Conservation (phyloP, 2,329 filamentous ascomycete species). For the Ceratocystis cubensis region DNA sequence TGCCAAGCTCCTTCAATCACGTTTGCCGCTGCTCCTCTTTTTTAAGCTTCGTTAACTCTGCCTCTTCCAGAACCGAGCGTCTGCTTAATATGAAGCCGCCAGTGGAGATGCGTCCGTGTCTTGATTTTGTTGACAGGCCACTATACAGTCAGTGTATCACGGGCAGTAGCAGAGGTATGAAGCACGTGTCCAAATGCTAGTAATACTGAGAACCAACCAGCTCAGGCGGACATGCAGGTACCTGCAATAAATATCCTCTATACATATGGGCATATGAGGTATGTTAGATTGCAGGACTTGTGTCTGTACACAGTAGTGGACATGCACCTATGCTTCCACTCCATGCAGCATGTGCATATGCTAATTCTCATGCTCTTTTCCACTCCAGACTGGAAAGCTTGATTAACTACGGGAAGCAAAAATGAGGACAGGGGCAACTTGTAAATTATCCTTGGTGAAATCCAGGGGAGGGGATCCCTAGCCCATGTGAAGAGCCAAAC, state of each 20-base stretch:
- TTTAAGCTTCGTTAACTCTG: neutral
- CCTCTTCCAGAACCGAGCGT: neutral
- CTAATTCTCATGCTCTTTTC: neutral
- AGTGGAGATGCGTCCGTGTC: neutral
- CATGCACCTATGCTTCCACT: neutral
- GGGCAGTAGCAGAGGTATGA: too few species aligned
- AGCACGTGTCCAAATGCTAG: too few species aligned
- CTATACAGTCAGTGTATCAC: too few species aligned
- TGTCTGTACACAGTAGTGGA: neutral
- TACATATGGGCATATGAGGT: too few species aligned
- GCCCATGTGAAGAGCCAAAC: neutral
- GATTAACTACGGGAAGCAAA: neutral
- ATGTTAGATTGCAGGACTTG: neutral
- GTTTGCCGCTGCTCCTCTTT: neutral
- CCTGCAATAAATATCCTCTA: too few species aligned
- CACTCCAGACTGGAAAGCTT: too few species aligned
- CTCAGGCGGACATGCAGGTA: too few species aligned
- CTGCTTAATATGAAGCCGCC: neutral
- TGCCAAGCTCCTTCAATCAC: too few species aligned
- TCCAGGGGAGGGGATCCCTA: neutral
- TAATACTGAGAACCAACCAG: too few species aligned
- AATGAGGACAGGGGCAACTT: neutral
- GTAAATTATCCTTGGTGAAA: neutral
- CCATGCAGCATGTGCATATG: neutral
- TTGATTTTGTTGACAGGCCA: too few species aligned